Evolutionary conservation across 139 green algal species (phyloP), one percentile per base, ranked within the genome.

Genomic region (Yamagishiella unicocca): DNA sequence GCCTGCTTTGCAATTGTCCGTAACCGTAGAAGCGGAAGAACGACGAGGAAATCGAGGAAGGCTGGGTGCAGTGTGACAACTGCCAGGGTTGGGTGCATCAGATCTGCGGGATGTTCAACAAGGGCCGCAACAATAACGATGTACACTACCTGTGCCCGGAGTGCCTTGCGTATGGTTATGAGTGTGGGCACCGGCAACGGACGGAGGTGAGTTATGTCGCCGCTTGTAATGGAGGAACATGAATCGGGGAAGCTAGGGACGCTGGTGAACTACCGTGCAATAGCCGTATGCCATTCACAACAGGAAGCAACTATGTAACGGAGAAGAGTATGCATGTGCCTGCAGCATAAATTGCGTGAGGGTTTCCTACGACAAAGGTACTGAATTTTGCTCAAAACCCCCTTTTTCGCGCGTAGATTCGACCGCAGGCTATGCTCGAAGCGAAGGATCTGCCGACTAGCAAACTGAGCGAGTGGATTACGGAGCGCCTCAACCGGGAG

Each of bases 81-180:
- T 99, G 98, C 93, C 88, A 99, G 54, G 82, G 91, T 68, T 99
- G 98, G 98, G 94, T 99, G 86, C 98, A 99, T 92, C 93, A 98
- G 91, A 95, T 99, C 45, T 99, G 98, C 89, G 97, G 96, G 33
- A 90, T 99, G 19, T 99, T 99, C 93, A 99, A 99, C 93, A 96
- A 97, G 82, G 94, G 96, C 7, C 93, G 94, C 83, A 99, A 99
- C 91, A 93, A 97, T 76, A 90, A 95, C 43, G 93, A 97, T 46
- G 90, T 89, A 25, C 93, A 96, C 89, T 99, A 98, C 92, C 92
- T 97, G 50, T 99, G 98, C 92, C 98, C 98, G 2, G 83, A 94
- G 40, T 99, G 98, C 93, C 92, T 98, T 37, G 84, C 95, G 17
- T 73, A 93, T 87, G 92, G 90, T 42, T 80, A 96, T 73, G 54